Percentiles rank a stretch among this genome's conserved stretches.
Conservation (phyloP, 1,284 basidiomycete genomes). For the Vanrija sp. region DNA sequence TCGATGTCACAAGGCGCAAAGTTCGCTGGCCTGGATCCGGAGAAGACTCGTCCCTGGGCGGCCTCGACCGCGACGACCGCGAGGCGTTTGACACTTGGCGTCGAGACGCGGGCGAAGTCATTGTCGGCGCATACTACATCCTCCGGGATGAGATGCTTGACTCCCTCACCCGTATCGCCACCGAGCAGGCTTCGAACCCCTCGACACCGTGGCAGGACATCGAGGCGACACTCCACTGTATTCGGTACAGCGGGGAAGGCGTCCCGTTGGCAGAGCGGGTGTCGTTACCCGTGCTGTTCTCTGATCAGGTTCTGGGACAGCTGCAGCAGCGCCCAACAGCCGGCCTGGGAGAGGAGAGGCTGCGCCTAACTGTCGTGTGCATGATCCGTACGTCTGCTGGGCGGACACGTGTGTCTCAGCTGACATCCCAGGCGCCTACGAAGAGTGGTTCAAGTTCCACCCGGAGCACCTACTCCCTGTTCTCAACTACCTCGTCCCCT, state of each 20-base stretch:
- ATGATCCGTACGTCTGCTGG: constrained; percentile 58
- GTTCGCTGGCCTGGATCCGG: constrained; percentile 61
- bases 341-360: constrained; percentile 53
- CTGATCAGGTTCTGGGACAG: constrained; percentile 58
- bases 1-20: constrained; percentile 66
- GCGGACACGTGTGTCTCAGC: neutral
- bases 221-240: constrained; percentile 76
- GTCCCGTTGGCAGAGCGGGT: constrained; percentile 67
- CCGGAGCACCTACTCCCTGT: constrained; percentile 52
- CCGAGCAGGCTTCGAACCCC: constrained; percentile 47
- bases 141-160: constrained; percentile 73
- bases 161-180: constrained; percentile 62
- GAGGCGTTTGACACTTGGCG: constrained; percentile 57
- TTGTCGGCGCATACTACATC: constrained; percentile 88
- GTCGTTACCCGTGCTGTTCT: constrained; percentile 65
- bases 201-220: constrained; percentile 56
- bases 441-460: constrained; percentile 72
- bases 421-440: constrained; percentile 53
- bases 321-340: constrained; percentile 59
- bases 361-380: constrained; percentile 65
- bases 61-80: constrained; percentile 60
- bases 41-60: constrained; percentile 45
- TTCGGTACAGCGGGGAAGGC: constrained; percentile 79
- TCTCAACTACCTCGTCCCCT: constrained; percentile 64
- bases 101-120: constrained; percentile 80